Percentiles rank a stretch among this genome's conserved stretches.
These are phyloP conservation scores for Leccinum truebloodii DNA, from an alignment of 768 basidiomycete species.

Conservation along the genomic window DNA sequence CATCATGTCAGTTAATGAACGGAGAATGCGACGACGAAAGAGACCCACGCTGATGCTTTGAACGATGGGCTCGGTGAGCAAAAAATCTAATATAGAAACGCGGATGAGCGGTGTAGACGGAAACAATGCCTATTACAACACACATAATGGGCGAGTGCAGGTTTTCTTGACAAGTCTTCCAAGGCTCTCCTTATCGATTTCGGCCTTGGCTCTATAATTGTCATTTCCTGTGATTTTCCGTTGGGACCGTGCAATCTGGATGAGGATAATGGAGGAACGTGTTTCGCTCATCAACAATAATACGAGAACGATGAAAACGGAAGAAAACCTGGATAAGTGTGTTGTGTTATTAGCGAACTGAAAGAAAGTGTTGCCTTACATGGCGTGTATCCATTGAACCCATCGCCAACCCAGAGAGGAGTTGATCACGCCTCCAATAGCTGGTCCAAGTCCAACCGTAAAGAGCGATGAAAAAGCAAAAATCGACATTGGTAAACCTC, in stretches of 20 bases:
- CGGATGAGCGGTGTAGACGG: conserved; percentile 1
- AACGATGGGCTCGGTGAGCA: conserved; percentile 63
- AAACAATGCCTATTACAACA: conserved; percentile 26
- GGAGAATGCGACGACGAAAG: not conserved
- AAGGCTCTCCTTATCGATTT: conserved; percentile 61
- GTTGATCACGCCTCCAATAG: conserved; percentile 65
- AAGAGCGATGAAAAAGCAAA: conserved; percentile 62
- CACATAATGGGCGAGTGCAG: conserved; percentile 69
- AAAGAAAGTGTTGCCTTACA: conserved; percentile 36
- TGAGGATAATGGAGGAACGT: conserved; percentile 69
- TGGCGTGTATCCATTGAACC: conserved; percentile 79
- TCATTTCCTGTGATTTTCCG: conserved; percentile 66
- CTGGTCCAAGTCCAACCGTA: conserved; percentile 62
- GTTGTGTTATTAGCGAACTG: not conserved
- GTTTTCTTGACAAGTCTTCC: conserved; percentile 62
- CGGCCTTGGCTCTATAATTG: conserved; percentile 59
- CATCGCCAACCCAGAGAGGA: conserved; percentile 69
- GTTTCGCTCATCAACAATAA: conserved; percentile 69
- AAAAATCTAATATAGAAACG: conserved; percentile 17
- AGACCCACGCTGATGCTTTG: conserved; percentile 63
- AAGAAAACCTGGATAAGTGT: conserved; percentile 46
- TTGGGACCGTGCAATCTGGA: conserved; percentile 58
- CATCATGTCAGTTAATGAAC: not conserved
- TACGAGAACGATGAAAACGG: conserved; percentile 47
- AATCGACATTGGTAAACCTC: conserved; percentile 73